Percentiles rank a stretch among this genome's conserved stretches.
Conservation (phyloP, 352 stramenopile genomes). For the Pythium aristosporum region DNA sequence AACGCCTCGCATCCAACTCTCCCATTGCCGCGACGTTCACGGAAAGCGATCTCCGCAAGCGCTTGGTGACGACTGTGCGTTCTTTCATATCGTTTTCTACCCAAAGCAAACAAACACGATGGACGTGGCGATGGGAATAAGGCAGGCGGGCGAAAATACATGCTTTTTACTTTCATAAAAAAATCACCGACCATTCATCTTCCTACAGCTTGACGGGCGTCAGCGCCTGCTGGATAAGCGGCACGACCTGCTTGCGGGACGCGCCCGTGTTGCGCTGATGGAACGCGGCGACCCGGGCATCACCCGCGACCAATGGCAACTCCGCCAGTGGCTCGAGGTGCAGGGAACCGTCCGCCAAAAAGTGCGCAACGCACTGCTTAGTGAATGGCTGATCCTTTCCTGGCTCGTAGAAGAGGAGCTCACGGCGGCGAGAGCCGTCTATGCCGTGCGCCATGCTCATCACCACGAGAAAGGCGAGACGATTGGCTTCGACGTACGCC, state of each 20-base stretch:
- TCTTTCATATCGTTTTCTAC: background rate
- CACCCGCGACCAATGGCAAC: constrained; percentile 30
- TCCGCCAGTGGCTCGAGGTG: constrained; percentile 37
- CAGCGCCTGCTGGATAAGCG: constrained; percentile 56
- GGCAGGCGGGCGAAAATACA: constrained; percentile 7
- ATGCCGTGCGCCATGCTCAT: constrained; percentile 62
- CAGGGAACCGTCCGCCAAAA: constrained; percentile 40
- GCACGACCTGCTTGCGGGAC: constrained; percentile 79
- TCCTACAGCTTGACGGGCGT: constrained; percentile 12
- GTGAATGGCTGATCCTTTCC: constrained; percentile 21
- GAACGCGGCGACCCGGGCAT: constrained; percentile 43
- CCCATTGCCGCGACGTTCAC: background rate
- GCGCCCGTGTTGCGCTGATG: constrained; percentile 57
- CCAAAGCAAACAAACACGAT: background rate
- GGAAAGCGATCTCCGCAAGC: background rate
- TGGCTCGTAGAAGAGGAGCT: constrained; percentile 64
- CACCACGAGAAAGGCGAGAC: constrained; percentile 60
- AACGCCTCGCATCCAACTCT: background rate
- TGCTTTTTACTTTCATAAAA: background rate
- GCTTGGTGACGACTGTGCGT: too few relatives aligned
- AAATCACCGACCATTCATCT: background rate
- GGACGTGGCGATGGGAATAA: background rate
- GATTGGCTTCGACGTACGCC: constrained; percentile 44
- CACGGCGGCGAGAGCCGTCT: constrained; percentile 42
- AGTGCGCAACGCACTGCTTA: constrained; percentile 37